These are phyloP conservation scores for Aspergillus baeticus DNA, from an alignment of 495 filamentous ascomycete species.

Conservation along the genomic window DNA sequence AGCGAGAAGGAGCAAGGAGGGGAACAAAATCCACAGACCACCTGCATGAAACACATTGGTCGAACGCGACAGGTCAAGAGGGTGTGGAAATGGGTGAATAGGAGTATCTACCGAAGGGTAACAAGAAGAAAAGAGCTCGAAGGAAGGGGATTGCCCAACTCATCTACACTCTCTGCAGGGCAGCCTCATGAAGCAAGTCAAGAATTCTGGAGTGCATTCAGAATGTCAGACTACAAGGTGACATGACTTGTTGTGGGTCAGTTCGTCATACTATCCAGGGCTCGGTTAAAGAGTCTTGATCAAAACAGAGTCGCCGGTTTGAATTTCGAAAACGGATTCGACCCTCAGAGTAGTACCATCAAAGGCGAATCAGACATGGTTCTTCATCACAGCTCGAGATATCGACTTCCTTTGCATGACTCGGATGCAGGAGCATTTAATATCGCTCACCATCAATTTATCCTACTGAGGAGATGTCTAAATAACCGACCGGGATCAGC, in stretches of 20 bases:
- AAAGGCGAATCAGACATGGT: no score
- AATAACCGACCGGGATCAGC: no score
- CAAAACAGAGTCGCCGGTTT: no score
- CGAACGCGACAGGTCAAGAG: conserved; percentile 1
- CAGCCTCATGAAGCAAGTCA: neutral
- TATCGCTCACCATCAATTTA: no score
- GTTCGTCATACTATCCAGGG: neutral
- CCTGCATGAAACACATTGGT: conserved; percentile 29
- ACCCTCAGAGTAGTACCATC: no score
- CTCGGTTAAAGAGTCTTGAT: neutral
- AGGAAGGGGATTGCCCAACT: neutral
- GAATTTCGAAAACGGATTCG: no score
- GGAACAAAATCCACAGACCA: conserved; percentile 17
- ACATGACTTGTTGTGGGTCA: conserved; percentile 2
- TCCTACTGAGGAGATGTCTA: no score
- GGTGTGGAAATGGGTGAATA: neutral
- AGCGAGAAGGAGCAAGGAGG: conserved; percentile 6
- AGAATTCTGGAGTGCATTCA: neutral
- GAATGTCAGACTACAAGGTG: conserved; percentile 7
- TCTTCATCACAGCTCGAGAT: no score
- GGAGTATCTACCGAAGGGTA: neutral
- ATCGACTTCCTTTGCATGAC: no score
- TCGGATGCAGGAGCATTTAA: no score
- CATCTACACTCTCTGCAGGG: neutral
- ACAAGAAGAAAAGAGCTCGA: neutral